These are phyloP conservation scores for Berberis vulgaris DNA, from an alignment of 164 flowering plant species.

Conservation along the genomic window DNA sequence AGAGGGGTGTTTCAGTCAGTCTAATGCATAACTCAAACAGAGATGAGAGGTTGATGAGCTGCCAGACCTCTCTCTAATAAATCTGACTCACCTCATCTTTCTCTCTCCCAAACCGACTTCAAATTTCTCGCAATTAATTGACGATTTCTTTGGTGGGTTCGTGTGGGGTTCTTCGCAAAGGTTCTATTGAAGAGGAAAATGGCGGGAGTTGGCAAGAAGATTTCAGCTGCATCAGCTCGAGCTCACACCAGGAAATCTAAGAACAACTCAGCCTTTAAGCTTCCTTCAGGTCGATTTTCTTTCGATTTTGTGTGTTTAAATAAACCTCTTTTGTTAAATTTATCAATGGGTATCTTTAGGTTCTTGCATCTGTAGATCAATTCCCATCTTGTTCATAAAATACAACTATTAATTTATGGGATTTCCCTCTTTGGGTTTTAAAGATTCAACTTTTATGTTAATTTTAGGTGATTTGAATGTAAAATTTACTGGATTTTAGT, in stretches of 20 bases:
- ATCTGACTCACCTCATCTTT: too few species aligned
- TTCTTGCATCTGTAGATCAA: neutral
- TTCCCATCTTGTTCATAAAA: too few species aligned
- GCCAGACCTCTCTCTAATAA: too few species aligned
- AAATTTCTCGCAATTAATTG: neutral
- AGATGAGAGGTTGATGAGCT: too few species aligned
- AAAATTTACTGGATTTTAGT: too few species aligned
- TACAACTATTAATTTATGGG: too few species aligned
- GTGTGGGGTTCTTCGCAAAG: neutral
- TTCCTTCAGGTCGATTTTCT: slow-evolving; percentile 8
- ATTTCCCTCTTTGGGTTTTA: too few species aligned
- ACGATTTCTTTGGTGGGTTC: neutral
- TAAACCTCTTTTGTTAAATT: too few species aligned
- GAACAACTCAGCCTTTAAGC: slow-evolving; percentile 21
- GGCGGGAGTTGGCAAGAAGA: slow-evolving; percentile 41
- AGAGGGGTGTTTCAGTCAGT: too few species aligned
- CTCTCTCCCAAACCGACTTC: neutral
- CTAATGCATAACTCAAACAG: too few species aligned
- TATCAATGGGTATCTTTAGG: slow-evolving; percentile 2
- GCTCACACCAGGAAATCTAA: slow-evolving; percentile 49
- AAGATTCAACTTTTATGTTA: too few species aligned
- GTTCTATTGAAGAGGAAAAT: slow-evolving; percentile 5
- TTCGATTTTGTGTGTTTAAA: neutral
- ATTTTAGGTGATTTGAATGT: too few species aligned
- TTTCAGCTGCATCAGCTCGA: slow-evolving; percentile 66